phyloP scores from a whole-genome alignment of 768 basidiomycete species.

The Termitomyces sp. region DNA sequence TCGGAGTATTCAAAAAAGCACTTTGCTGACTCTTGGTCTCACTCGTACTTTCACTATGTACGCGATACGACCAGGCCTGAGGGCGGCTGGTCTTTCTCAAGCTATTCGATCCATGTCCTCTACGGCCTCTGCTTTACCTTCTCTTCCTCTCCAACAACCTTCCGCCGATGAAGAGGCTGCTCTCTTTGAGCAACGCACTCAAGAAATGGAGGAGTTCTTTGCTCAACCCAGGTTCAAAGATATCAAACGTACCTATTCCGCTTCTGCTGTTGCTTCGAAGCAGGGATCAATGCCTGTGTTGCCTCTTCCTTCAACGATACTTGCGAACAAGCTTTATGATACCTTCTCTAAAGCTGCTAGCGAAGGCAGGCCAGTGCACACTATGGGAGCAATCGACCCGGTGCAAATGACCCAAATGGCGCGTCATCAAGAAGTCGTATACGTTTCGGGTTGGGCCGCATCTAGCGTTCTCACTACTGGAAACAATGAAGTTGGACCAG shows the following conservation, averaged over 20 bases:
- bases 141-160: conserved; percentile 58
- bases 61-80: conserved; percentile 24
- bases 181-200: conserved; percentile 58
- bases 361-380: conserved; percentile 72
- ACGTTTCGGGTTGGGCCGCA: conserved; percentile 91
- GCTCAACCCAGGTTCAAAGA: conserved; percentile 65
- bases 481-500: conserved; percentile 89
- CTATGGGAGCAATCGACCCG: conserved; percentile 92
- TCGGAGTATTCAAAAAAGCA: background rate
- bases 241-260: conserved; percentile 77
- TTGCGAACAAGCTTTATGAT: conserved; percentile 82
- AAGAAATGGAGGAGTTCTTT: conserved; percentile 72
- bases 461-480: conserved; percentile 86
- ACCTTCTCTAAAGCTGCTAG: conserved; percentile 60
- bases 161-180: conserved; percentile 53
- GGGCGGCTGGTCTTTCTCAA: conserved; percentile 19
- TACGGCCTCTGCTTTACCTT: conserved; percentile 27
- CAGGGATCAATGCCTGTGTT: conserved; percentile 83
- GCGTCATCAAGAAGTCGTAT: conserved; percentile 77
- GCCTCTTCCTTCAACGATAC: conserved; percentile 71
- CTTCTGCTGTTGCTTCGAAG: conserved; percentile 79
- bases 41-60: conserved; percentile 20
- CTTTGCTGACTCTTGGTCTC: background rate
- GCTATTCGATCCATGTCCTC: conserved; percentile 39
- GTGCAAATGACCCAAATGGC: conserved; percentile 97